Evolutionary conservation across 768 basidiomycete genomes (phyloP).

Genomic region (Termitomyces bulborhizus): DNA sequence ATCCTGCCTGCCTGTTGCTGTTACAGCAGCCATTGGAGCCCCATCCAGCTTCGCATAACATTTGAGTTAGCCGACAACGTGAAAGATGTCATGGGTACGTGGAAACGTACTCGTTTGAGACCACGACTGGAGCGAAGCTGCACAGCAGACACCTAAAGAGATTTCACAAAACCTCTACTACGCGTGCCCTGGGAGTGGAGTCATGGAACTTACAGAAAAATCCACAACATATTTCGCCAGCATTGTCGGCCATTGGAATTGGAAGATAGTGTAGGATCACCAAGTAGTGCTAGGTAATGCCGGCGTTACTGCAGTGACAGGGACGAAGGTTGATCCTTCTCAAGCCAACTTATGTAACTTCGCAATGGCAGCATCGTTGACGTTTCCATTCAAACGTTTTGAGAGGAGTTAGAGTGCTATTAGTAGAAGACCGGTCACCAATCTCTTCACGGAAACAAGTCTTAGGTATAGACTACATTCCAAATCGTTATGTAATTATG

Average conservation of each 20-base stretch:
- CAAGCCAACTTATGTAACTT: too few relatives aligned
- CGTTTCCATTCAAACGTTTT: too few relatives aligned
- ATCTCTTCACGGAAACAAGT: too few relatives aligned
- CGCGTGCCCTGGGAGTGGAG: not conserved
- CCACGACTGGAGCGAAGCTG: constrained; percentile 18
- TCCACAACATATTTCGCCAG: constrained; percentile 17
- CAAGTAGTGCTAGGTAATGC: too few relatives aligned
- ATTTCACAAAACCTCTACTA: too few relatives aligned
- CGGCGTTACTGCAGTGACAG: too few relatives aligned
- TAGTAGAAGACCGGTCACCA: too few relatives aligned
- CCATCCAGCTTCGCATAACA: constrained; percentile 18
- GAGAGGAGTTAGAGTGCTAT: too few relatives aligned
- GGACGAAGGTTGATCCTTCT: too few relatives aligned
- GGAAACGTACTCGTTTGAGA: constrained; percentile 18
- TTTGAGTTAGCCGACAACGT: not conserved
- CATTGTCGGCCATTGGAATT: not conserved
- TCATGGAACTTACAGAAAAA: constrained; percentile 20
- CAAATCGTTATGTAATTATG: too few relatives aligned
- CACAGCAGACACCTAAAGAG: constrained; percentile 12
- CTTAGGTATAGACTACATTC: too few relatives aligned
- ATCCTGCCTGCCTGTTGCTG: constrained; percentile 26
- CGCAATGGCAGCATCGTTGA: too few relatives aligned
- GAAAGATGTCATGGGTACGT: not conserved
- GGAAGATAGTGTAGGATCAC: not conserved
- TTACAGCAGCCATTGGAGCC: constrained; percentile 28